Evolutionary conservation across 176 grass and related monocot genomes (phyloP), one percentile per base, ranked within the genome.

Genomic region (Cocos nucifera): DNA sequence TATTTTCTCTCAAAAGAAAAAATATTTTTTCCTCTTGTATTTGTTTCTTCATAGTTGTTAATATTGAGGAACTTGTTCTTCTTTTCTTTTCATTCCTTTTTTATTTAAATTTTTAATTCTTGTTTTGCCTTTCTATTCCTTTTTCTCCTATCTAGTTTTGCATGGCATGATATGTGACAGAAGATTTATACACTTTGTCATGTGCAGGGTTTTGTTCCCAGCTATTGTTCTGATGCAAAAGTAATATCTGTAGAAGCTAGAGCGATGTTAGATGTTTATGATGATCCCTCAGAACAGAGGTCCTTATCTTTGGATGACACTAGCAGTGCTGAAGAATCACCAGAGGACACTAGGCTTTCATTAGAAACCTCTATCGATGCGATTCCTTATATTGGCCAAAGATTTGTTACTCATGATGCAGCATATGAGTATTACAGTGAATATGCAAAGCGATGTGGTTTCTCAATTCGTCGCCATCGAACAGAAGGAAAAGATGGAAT

Each of bases 381-480:
- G 19, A 62, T 32, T 27, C 89, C 89, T 2, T 94, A 84, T 55
- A 69, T 85, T 17, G 89, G 89, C 22, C 80, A 77, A 67, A 66
- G 65, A 55, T 94, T 94, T 57, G 77, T 26, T 16, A 88, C 75
- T 2, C 89, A 94, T 69, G 84, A 94, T 24, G 74, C 71, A 49
- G 84, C 84, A 18, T 88, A 85, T 60, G 84, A 85, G 30, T 79
- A 84, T 54, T 94, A 94, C 59, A 76, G 74, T 50, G 58, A 64
- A 51, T 88, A 82, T 74, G 80, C 89, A 18, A 87, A 70, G 63
- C 77, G 63, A 51, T 58, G 77, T 51, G 89, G 89, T 39, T 94
- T 88, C 84, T 94, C 84, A 22, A 94, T 88, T 72, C 89, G 89
- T 17, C 77, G 84, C 3, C 89, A 88, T 70, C 77, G 84, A 54